Percentiles rank a stretch among this genome's conserved stretches.
Conservation (phyloP, 2,329 filamentous ascomycete genomes). For the Fusarium longipes region DNA sequence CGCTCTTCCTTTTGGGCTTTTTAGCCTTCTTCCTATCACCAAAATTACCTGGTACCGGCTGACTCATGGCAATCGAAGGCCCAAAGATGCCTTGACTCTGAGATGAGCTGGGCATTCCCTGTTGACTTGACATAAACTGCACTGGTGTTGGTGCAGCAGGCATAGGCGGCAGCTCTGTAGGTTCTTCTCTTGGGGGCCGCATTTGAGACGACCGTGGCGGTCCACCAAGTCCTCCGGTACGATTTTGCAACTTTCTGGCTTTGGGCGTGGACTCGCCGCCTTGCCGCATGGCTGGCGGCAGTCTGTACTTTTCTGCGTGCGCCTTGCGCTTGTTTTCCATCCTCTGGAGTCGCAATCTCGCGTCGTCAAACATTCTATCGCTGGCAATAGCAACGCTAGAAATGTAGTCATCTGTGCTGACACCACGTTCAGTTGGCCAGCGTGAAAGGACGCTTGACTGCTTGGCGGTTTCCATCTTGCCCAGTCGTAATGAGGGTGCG, state of each 20-base stretch:
- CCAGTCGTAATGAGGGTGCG: slow-evolving; percentile 46
- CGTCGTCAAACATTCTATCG: slow-evolving; percentile 51
- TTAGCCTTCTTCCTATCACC: slow-evolving; percentile 58
- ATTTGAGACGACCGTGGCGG: slow-evolving; percentile 25
- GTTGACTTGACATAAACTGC: slow-evolving; percentile 54
- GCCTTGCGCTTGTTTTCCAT: slow-evolving; percentile 51
- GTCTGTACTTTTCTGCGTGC: slow-evolving; percentile 51
- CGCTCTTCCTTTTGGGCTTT: slow-evolving; percentile 57
- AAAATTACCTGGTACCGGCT: slow-evolving; percentile 59
- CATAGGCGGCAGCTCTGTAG: slow-evolving; percentile 22
- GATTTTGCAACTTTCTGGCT: not conserved
- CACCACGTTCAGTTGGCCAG: slow-evolving; percentile 55
- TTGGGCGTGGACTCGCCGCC: slow-evolving; percentile 35
- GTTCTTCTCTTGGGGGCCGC: slow-evolving; percentile 24
- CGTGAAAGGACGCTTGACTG: slow-evolving; percentile 50
- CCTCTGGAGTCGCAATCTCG: slow-evolving; percentile 49
- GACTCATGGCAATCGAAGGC: slow-evolving; percentile 57
- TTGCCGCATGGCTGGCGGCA: slow-evolving; percentile 45
- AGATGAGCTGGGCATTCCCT: slow-evolving; percentile 48
- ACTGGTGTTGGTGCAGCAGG: slow-evolving; percentile 38
- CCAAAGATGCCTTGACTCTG: slow-evolving; percentile 49
- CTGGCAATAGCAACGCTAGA: slow-evolving; percentile 54
- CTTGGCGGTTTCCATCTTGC: slow-evolving; percentile 44
- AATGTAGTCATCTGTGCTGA: slow-evolving; percentile 51
- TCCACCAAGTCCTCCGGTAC: not conserved